Conservation (phyloP, 257 asterid genomes). For the Gentiana straminea region DNA sequence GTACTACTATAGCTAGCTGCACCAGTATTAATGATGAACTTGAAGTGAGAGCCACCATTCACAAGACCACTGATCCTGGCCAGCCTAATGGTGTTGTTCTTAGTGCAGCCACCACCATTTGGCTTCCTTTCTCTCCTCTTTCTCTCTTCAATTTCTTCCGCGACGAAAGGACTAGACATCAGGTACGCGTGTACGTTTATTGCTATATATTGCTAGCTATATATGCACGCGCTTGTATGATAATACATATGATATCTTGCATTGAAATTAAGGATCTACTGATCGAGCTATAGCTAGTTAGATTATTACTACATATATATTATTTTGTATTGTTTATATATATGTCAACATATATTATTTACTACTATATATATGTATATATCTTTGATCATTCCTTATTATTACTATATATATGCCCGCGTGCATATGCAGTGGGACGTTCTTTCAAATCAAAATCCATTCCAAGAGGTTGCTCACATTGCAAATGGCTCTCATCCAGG, state of each 20-base stretch:
- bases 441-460: constrained; percentile 75
- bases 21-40: constrained; percentile 20
- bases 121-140: constrained; percentile 79
- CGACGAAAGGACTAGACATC: constrained; percentile 73
- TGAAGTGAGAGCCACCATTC: constrained; percentile 75
- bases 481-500: constrained; percentile 97
- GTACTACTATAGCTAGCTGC: no score
- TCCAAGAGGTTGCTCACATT: constrained; percentile 81
- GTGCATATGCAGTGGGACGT: constrained; percentile 71
- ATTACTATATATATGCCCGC: not conserved
- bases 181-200: constrained; percentile 24
- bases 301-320: no score
- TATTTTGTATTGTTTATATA: not conserved
- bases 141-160: constrained; percentile 61
- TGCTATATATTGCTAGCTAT: no score
- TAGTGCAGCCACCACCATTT: constrained; percentile 83
- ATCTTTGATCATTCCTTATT: not conserved
- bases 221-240: no score
- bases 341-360: not conserved
- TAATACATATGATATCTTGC: no score
- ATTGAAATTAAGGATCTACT: no score
- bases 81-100: constrained; percentile 81
- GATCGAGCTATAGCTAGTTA: no score
- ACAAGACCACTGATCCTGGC: constrained; percentile 60
- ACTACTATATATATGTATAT: not conserved